These are phyloP conservation scores for Schizophyllum commune DNA, from an alignment of 1,284 basidiomycete species.

Conservation along the genomic window DNA sequence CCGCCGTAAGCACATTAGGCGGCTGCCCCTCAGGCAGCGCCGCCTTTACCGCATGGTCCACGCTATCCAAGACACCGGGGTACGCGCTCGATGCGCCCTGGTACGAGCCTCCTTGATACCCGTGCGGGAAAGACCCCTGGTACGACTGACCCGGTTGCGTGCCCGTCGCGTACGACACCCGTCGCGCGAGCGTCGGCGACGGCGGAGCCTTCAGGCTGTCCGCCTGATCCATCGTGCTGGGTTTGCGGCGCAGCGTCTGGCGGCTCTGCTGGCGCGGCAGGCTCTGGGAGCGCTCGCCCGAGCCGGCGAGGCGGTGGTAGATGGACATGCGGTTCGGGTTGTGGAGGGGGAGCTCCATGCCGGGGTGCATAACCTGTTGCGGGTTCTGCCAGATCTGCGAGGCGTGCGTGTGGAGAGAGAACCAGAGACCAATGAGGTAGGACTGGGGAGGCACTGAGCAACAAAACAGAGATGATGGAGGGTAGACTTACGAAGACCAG, in stretches of 20 bases:
- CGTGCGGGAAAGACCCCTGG: no score
- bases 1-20: conserved; percentile 56
- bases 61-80: conserved; percentile 71
- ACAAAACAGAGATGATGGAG: not conserved
- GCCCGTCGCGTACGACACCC: conserved; percentile 49
- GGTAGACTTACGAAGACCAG: conserved; percentile 73
- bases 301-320: conserved; percentile 54
- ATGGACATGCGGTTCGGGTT: conserved; percentile 59
- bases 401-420: conserved; percentile 96
- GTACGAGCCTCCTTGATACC: conserved; percentile 11
- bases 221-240: conserved; percentile 27
- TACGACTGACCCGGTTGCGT: conserved; percentile 19
- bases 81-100: conserved; percentile 26
- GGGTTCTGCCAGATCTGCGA: conserved; percentile 99
- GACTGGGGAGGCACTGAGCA: conserved; percentile 47
- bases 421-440: conserved; percentile 97
- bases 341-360: conserved; percentile 43
- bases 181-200: conserved; percentile 35
- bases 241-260: conserved; percentile 32
- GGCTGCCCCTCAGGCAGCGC: conserved; percentile 54
- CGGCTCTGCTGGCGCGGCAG: not conserved
- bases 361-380: conserved; percentile 68
- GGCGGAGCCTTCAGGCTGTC: conserved; percentile 7
- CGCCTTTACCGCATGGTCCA: conserved; percentile 64
- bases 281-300: conserved; percentile 7